These are phyloP conservation scores for Penicillium brasilianum DNA, from an alignment of 2,329 filamentous ascomycete species.

Conservation along the genomic window DNA sequence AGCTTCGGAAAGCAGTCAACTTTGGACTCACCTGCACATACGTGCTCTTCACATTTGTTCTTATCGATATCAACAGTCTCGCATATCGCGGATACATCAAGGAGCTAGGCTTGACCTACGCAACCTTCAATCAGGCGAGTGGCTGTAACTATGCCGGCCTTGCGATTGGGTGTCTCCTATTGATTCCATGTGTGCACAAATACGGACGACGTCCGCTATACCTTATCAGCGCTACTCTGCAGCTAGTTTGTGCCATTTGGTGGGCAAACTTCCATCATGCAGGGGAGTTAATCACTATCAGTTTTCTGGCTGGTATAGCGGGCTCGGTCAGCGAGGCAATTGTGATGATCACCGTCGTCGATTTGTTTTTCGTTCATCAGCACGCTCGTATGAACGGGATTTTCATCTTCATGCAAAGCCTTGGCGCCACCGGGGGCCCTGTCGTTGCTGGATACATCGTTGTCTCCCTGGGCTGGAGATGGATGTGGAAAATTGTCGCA, in stretches of 20 bases:
- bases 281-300: constrained; percentile 10
- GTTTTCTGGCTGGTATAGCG: constrained; percentile 11
- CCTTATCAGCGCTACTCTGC: constrained; percentile 14
- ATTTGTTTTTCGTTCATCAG: constrained; percentile 22
- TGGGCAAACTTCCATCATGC: constrained; percentile 12
- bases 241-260: constrained; percentile 16
- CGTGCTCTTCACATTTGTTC: constrained; percentile 18
- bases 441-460: constrained; percentile 15
- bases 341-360: constrained; percentile 21
- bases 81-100: neutral
- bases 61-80: constrained; percentile 13
- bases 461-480: constrained; percentile 9
- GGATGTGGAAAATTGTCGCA: constrained; percentile 20
- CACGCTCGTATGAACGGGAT: constrained; percentile 22
- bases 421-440: constrained; percentile 16
- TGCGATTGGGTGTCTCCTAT: constrained; percentile 15
- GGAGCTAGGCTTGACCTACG: neutral
- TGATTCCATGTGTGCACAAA: constrained; percentile 21
- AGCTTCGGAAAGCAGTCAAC: constrained; percentile 15
- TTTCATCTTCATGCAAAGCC: constrained; percentile 21
- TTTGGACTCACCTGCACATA: constrained; percentile 17
- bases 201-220: constrained; percentile 21
- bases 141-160: constrained; percentile 17
- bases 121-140: constrained; percentile 1
- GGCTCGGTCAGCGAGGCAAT: constrained; percentile 18